These are phyloP conservation scores for Aspergillus ibericus DNA, from an alignment of 2,329 filamentous ascomycete species.

Conservation along the genomic window DNA sequence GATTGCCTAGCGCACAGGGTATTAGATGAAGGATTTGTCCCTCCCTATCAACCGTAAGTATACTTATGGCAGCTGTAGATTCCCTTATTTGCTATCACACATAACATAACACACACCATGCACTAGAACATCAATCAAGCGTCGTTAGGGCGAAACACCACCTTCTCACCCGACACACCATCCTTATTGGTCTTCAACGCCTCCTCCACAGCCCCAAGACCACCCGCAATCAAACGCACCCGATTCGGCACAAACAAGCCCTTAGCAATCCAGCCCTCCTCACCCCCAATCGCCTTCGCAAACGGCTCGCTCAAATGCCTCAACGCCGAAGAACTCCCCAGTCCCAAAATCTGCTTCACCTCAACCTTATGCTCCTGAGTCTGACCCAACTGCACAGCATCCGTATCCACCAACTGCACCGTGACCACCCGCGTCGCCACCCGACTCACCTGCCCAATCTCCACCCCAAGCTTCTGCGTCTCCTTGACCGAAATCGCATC, in stretches of 20 bases:
- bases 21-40: no score
- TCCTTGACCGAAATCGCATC: slow-evolving; percentile 32
- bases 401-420: background rate
- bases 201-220: slow-evolving; percentile 23
- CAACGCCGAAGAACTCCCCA: slow-evolving; percentile 28
- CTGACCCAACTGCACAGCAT: background rate
- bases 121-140: background rate
- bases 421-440: slow-evolving; percentile 16
- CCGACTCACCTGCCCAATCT: slow-evolving; percentile 24
- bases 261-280: slow-evolving; percentile 26
- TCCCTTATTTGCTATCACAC: no score
- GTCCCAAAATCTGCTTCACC: slow-evolving; percentile 18
- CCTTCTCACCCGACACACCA: slow-evolving; percentile 22
- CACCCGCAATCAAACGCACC: slow-evolving; percentile 28
- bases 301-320: slow-evolving; percentile 33
- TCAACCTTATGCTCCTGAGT: slow-evolving; percentile 13
- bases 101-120: no score
- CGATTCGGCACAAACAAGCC: slow-evolving; percentile 32
- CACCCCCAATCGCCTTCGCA: slow-evolving; percentile 19
- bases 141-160: slow-evolving; percentile 15
- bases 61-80: no score
- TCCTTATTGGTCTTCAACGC: slow-evolving; percentile 19
- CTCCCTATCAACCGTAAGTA: no score
- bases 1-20: no score
- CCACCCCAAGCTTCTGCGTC: slow-evolving; percentile 33